Conservation (phyloP, 805 yeast genomes). For the Teunomyces panamensis region DNA sequence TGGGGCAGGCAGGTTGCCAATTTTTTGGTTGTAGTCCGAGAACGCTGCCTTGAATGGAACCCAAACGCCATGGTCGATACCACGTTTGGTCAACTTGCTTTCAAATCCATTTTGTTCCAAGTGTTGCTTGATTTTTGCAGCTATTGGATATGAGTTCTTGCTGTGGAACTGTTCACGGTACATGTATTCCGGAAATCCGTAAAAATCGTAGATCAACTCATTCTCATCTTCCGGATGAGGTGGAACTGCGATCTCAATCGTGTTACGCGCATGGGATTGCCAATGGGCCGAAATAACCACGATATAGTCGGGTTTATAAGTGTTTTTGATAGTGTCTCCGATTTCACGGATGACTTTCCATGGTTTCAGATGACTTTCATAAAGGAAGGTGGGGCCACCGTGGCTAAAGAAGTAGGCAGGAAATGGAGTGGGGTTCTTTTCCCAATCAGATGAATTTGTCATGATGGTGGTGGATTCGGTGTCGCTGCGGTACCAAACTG, state of each 20-base stretch:
- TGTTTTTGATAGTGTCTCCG: conserved; percentile 50
- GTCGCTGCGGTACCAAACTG: neutral
- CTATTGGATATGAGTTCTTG: conserved; percentile 39
- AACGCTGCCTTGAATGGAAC: conserved; percentile 76
- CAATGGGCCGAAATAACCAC: conserved; percentile 76
- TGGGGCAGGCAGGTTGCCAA: neutral
- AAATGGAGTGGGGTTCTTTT: conserved; percentile 23
- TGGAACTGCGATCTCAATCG: conserved; percentile 46
- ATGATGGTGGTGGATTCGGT: neutral
- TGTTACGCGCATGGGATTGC: conserved; percentile 47
- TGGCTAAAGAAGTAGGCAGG: conserved; percentile 76
- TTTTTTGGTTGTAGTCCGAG: conserved; percentile 25
- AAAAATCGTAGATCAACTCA: conserved; percentile 68
- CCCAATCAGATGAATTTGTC: conserved; percentile 4
- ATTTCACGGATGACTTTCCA: conserved; percentile 47
- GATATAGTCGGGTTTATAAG: conserved; percentile 61
- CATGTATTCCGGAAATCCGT: conserved; percentile 65
- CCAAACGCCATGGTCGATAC: conserved; percentile 84
- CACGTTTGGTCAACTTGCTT: conserved; percentile 50
- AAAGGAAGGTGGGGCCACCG: conserved; percentile 81
- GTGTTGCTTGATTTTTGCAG: conserved; percentile 41
- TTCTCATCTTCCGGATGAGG: conserved; percentile 37
- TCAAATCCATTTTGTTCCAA: conserved; percentile 44
- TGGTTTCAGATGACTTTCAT: conserved; percentile 56
- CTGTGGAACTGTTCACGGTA: conserved; percentile 63